phyloP scores from a whole-genome alignment of 495 filamentous ascomycete species.

The Penicillium mononematosum region DNA sequence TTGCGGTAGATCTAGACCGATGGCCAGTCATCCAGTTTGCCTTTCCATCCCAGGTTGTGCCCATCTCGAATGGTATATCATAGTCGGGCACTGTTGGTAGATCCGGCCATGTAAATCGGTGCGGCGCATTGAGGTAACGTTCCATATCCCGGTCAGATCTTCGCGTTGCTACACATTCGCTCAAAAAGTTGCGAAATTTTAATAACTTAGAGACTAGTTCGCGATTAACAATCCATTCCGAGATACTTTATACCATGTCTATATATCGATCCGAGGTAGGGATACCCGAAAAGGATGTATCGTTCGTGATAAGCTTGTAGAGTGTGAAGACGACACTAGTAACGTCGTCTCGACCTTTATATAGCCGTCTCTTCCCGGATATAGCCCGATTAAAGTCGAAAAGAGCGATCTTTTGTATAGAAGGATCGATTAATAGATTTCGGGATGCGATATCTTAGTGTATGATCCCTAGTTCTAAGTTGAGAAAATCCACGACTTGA shows the following conservation, averaged over 20 bases:
- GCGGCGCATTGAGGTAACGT: slow-evolving; percentile 22
- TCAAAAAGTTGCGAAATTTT: slow-evolving; percentile 24
- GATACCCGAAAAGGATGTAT: slow-evolving; percentile 17
- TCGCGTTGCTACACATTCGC: slow-evolving; percentile 21
- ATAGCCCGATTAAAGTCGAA: slow-evolving; percentile 42
- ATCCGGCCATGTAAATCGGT: slow-evolving; percentile 24
- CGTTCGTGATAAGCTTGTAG: slow-evolving; percentile 44
- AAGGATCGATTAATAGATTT: slow-evolving; percentile 39
- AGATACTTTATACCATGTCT: slow-evolving; percentile 22
- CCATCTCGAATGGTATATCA: slow-evolving; percentile 20
- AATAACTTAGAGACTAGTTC: slow-evolving; percentile 27
- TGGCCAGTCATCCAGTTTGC: slow-evolving; percentile 16
- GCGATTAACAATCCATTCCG: slow-evolving; percentile 21
- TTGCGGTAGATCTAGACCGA: slow-evolving; percentile 19
- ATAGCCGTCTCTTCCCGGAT: slow-evolving; percentile 20
- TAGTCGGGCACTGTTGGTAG: slow-evolving; percentile 23
- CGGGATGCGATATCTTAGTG: slow-evolving; percentile 42
- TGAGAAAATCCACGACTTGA: slow-evolving; percentile 39
- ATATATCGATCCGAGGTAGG: slow-evolving; percentile 23
- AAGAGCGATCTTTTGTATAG: slow-evolving; percentile 35
- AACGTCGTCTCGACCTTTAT: slow-evolving; percentile 36
- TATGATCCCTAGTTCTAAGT: slow-evolving; percentile 37
- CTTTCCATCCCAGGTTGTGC: slow-evolving; percentile 19
- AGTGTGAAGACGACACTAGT: slow-evolving; percentile 38
- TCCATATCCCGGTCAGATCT: slow-evolving; percentile 18